Evolutionary conservation across 306 rosid species (phyloP).

Genomic region (Vicia villosa): DNA sequence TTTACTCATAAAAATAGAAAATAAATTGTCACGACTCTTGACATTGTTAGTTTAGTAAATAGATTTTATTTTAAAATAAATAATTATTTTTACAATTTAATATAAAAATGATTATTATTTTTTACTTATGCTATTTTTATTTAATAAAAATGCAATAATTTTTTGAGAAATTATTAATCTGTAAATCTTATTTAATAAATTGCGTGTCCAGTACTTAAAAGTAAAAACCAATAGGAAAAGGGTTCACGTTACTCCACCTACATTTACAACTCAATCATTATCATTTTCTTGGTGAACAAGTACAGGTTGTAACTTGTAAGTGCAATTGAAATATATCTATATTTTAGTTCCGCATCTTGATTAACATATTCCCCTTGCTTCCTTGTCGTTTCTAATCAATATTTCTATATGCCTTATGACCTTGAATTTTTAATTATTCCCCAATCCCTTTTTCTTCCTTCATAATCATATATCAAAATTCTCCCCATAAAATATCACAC

Average conservation of each 20-base stretch:
- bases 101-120: too few species aligned
- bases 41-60: too few species aligned
- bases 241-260: slow-evolving; percentile 31
- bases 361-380: slow-evolving; percentile 52
- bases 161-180: too few species aligned
- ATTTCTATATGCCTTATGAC: slow-evolving; percentile 29
- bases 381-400: slow-evolving; percentile 58
- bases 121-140: too few species aligned
- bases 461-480: background rate
- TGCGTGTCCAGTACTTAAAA: background rate
- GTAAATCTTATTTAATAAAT: too few species aligned
- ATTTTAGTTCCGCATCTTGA: slow-evolving; percentile 45
- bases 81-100: too few species aligned
- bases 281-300: slow-evolving; percentile 33
- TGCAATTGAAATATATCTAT: background rate
- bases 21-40: too few species aligned
- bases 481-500: slow-evolving; percentile 35
- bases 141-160: too few species aligned
- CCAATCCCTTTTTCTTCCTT: slow-evolving; percentile 1
- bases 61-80: too few species aligned
- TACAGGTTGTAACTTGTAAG: slow-evolving; percentile 31
- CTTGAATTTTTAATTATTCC: slow-evolving; percentile 25
- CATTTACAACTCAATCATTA: slow-evolving; percentile 40
- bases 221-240: slow-evolving; percentile 19
- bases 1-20: too few species aligned